Conservation (phyloP, 805 yeast species). For the Candida chilensis region DNA sequence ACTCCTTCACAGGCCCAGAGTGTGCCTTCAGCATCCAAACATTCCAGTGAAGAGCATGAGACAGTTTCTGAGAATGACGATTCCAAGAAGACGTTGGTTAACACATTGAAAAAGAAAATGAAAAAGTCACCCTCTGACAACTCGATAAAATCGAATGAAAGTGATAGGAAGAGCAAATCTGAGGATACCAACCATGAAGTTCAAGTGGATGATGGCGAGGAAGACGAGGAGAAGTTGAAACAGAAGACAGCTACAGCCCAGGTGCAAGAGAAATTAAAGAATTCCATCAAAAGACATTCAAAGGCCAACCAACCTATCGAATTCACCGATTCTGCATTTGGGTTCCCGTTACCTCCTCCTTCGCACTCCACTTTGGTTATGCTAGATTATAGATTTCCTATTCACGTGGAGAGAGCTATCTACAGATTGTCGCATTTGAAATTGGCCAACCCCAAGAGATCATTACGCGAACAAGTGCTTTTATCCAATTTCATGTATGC, state of each 20-base stretch:
- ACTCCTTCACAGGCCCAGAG: too few species aligned
- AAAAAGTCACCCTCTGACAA: slow-evolving; percentile 1
- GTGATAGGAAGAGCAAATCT: neutral
- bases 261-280: slow-evolving; percentile 32
- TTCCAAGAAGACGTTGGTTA: slow-evolving; percentile 2
- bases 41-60: too few species aligned
- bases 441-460: slow-evolving; percentile 88
- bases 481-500: slow-evolving; percentile 97
- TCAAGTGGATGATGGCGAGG: slow-evolving; percentile 2
- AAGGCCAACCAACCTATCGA: slow-evolving; percentile 35
- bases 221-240: neutral
- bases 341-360: slow-evolving; percentile 79
- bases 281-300: slow-evolving; percentile 28
- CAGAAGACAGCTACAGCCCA: slow-evolving; percentile 1
- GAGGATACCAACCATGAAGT: neutral
- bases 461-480: slow-evolving; percentile 84
- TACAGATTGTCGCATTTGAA: slow-evolving; percentile 89
- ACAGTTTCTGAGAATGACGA: slow-evolving; percentile 2
- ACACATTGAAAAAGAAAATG: slow-evolving; percentile 3
- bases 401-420: slow-evolving; percentile 93
- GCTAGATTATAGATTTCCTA: slow-evolving; percentile 83
- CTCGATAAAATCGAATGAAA: neutral
- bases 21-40: too few species aligned
- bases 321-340: slow-evolving; percentile 72
- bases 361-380: slow-evolving; percentile 68